Base-by-base conservation (phyloP, 225 moss, liverwort and hornwort genomes). In the Thuidium tamariscinum region DNA sequence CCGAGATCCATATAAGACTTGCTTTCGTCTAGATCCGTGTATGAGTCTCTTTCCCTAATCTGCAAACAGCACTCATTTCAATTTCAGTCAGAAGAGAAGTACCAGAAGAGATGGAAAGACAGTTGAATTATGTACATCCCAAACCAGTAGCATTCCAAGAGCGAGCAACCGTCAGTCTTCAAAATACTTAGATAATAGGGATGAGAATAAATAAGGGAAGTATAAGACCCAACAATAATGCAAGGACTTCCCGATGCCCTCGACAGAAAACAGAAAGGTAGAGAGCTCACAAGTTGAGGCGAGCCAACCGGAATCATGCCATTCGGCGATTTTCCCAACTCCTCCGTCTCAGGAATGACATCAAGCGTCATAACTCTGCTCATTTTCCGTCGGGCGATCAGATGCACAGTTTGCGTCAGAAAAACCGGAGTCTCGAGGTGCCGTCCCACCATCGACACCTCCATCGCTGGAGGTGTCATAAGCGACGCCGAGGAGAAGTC, bases 321-420 rank as follows among this genome's bases (percentile, higher is more conserved):
- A 63, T 90, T 73, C 26, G 78, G 81, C 54, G 71, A 77, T 84
- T 91, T 93, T 23, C 92, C 93, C 13, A 91, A 75, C 86, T 92
- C 95, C 37, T 94, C 94, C 11, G 93, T 94, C 88, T 95, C 95
- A 8, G 93, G 92, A 79, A 95, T 95, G 56, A 72, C 95, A 74
- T 95, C 95, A 66, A 95, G 84, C 3, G 88, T 89, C 74, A 88
- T 73, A 27, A 84, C 74, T 70, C 94, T 91, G 51, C 80, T 90
- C 62, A 56, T 76, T 83, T 93, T 92, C 49, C 92, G 88, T 55
- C 95, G 92, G 4, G 92, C 87, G 57, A 90, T 91, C 77, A 94
- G 80, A 79, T 90, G 90, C 57, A 95, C 94, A 14, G 93, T 92
- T 54, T 93, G 93, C 18, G 95, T 93, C 26, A 95, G 79, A 51